phyloP scores from a whole-genome alignment of 805 yeast genomes.

The Spathaspora passalidarum region DNA sequence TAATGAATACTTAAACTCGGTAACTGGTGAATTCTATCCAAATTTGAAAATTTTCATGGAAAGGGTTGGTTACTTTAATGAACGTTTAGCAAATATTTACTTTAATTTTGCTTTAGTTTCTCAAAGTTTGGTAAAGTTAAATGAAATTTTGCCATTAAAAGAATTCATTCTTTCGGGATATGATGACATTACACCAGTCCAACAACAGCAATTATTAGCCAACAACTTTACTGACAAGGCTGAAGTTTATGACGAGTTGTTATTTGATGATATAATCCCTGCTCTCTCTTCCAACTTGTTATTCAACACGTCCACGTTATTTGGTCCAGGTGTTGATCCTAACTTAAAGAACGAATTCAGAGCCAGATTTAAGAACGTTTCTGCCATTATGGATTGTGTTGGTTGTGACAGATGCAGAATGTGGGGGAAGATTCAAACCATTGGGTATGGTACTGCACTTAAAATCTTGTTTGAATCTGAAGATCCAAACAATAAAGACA shows the following conservation, averaged over 20 bases:
- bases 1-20: slow-evolving; percentile 66
- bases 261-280: slow-evolving; percentile 33
- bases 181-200: slow-evolving; percentile 14
- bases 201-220: slow-evolving; percentile 27
- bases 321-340: slow-evolving; percentile 43
- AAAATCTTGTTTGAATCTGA: slow-evolving; percentile 81
- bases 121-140: slow-evolving; percentile 69
- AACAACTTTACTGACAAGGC: slow-evolving; percentile 38
- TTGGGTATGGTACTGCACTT: slow-evolving; percentile 96
- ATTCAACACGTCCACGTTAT: slow-evolving; percentile 46
- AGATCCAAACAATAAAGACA: slow-evolving; percentile 48
- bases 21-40: slow-evolving; percentile 80
- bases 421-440: slow-evolving; percentile 98
- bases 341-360: slow-evolving; percentile 82
- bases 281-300: slow-evolving; percentile 42
- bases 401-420: slow-evolving; percentile 96
- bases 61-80: slow-evolving; percentile 87
- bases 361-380: slow-evolving; percentile 80
- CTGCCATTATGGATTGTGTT: slow-evolving; percentile 95
- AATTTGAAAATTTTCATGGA: slow-evolving; percentile 78
- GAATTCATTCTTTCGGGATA: slow-evolving; percentile 24
- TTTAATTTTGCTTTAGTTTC: slow-evolving; percentile 88
- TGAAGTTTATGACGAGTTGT: slow-evolving; percentile 13
- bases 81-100: slow-evolving; percentile 83
- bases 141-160: slow-evolving; percentile 25